A percentile compares a stretch with the other conserved stretches of the same genome.
Evolutionary conservation across 1,284 basidiomycete genomes (phyloP).

Genomic region (Flammula alnicola): DNA sequence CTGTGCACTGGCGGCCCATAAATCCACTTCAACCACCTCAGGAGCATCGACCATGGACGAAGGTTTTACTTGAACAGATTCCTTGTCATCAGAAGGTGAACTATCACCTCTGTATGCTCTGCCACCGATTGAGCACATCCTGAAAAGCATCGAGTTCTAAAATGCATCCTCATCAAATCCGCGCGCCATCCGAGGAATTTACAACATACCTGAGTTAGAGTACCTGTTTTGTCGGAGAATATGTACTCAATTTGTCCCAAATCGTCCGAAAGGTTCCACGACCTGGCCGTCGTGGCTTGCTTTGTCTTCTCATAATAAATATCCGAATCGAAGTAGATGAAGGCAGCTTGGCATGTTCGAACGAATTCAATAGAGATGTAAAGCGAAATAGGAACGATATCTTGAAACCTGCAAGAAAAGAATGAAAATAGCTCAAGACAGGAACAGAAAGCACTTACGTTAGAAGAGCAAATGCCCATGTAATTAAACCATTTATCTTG

Average conservation of each 20-base stretch:
- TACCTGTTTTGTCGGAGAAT: conserved; percentile 99
- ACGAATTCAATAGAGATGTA: conserved; percentile 97
- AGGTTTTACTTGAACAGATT: conserved; percentile 13
- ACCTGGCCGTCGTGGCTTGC: conserved; percentile 82
- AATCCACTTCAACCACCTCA: conserved; percentile 17
- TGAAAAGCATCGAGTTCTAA: conserved; percentile 95
- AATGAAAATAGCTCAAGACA: conserved; percentile 70
- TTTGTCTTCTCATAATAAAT: conserved; percentile 77
- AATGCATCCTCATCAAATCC: no score
- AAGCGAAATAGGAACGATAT: conserved; percentile 95
- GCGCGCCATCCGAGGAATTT: no score
- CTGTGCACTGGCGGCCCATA: conserved; percentile 39
- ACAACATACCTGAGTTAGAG: conserved; percentile 79
- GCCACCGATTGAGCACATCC: conserved; percentile 90
- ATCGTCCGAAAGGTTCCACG: conserved; percentile 97
- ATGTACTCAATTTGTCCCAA: conserved; percentile 97
- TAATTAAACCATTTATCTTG: conserved; percentile 88
- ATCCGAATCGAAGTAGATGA: conserved; percentile 93
- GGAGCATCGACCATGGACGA: conserved; percentile 14
- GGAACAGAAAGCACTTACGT: conserved; percentile 64
- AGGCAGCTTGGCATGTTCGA: conserved; percentile 83
- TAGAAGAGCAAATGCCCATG: conserved; percentile 89
- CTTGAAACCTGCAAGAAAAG: conserved; percentile 67
- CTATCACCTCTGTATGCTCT: conserved; percentile 76
- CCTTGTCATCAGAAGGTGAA: conserved; percentile 31